Evolutionary conservation across 129 eudicot genomes (phyloP).

Genomic region (Deinandra increscens): DNA sequence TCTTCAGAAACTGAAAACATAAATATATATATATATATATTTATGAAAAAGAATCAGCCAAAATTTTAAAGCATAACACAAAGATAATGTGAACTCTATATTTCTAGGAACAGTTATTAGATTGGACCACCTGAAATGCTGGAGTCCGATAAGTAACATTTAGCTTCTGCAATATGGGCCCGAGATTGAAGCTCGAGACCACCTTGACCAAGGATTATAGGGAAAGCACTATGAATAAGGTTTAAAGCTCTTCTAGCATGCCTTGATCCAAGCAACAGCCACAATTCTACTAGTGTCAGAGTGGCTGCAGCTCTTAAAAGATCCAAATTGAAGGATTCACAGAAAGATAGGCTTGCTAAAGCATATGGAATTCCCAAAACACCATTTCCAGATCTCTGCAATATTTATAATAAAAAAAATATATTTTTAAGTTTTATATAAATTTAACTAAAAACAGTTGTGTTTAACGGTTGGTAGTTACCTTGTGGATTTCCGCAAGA

Average conservation of each 20-base stretch:
- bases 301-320: constrained; percentile 95
- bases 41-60: not conserved
- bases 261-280: constrained; percentile 84
- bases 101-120: too few relatives aligned
- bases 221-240: constrained; percentile 81
- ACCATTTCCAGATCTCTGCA: constrained; percentile 89
- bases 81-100: too few relatives aligned
- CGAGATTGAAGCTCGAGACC: constrained; percentile 90
- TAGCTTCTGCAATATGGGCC: constrained; percentile 79
- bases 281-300: constrained; percentile 75
- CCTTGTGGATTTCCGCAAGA: constrained; percentile 97
- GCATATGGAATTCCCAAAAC: constrained; percentile 94
- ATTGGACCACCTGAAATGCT: constrained; percentile 65
- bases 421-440: not conserved
- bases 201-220: constrained; percentile 91
- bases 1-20: constrained; percentile 51
- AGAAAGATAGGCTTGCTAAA: constrained; percentile 87
- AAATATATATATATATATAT: constrained; percentile 6
- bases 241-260: constrained; percentile 85
- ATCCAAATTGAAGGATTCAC: constrained; percentile 86
- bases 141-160: constrained; percentile 79
- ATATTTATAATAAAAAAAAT: not conserved
- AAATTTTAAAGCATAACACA: not conserved
- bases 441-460: not conserved
- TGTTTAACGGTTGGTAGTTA: constrained; percentile 12